phyloP scores from a whole-genome alignment of 2,329 filamentous ascomycete genomes.

The Hymenoscyphus fructigenus region DNA sequence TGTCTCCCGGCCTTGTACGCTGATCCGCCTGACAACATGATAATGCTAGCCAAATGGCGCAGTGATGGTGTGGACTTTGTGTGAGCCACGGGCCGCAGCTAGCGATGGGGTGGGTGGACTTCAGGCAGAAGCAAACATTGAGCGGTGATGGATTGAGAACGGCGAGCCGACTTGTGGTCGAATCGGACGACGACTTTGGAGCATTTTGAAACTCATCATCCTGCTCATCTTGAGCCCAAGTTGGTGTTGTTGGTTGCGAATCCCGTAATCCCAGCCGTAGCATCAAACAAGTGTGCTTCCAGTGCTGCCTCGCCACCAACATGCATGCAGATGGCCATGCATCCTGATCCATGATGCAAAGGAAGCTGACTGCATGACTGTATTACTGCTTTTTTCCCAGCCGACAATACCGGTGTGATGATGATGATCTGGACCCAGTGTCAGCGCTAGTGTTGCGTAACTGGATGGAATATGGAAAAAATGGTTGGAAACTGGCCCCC shows the following conservation, averaged over 20 bases:
- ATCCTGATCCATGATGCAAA: not conserved
- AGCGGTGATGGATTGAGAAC: not conserved
- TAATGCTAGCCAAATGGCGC: not conserved
- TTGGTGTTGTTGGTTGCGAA: not conserved
- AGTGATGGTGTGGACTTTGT: conserved; percentile 1
- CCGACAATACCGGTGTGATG: not conserved
- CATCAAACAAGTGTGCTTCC: not conserved
- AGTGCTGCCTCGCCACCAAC: not conserved
- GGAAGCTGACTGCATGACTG: not conserved
- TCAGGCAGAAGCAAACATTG: conserved; percentile 12
- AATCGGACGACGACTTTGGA: not conserved
- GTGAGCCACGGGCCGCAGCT: not conserved
- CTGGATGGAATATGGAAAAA: not conserved
- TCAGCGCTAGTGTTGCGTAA: conserved; percentile 1
- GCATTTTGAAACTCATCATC: conserved; percentile 2
- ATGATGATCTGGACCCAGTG: not conserved
- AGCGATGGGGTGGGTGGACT: not conserved
- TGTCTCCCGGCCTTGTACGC: not conserved
- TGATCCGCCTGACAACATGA: conserved; percentile 8
- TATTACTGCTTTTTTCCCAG: not conserved
- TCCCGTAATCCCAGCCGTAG: not conserved
- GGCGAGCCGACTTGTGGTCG: not conserved
- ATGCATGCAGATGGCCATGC: not conserved
- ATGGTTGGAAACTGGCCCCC: not conserved
- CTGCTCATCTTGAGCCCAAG: not conserved